phyloP scores from a whole-genome alignment of 1,284 basidiomycete genomes.

The Irpex lacteus region DNA sequence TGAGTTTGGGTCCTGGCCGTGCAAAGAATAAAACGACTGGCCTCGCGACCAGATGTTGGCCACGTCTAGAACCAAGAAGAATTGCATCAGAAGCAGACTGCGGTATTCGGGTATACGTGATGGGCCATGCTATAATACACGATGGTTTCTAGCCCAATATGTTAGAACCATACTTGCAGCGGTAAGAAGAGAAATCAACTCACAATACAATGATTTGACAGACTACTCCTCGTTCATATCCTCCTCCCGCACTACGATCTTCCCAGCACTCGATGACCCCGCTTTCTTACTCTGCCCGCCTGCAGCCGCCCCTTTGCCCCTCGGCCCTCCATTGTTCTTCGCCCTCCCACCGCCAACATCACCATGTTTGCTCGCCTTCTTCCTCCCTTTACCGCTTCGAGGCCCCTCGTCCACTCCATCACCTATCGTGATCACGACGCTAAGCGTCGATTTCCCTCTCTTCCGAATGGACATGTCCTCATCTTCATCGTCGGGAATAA shows the following conservation, averaged over 20 bases:
- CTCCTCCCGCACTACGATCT: constrained; percentile 34
- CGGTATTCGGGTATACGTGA: no score
- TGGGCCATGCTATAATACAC: background rate
- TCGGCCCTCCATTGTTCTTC: background rate
- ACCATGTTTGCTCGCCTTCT: constrained; percentile 16
- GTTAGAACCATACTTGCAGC: background rate
- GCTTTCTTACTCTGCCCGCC: background rate
- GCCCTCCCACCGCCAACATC: background rate
- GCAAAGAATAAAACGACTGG: background rate
- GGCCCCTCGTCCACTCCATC: constrained; percentile 46
- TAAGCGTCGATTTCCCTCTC: constrained; percentile 67
- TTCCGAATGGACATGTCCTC: constrained; percentile 65
- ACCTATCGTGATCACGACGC: constrained; percentile 58
- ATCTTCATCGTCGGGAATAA: constrained; percentile 73
- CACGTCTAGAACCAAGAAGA: background rate
- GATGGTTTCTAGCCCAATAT: background rate
- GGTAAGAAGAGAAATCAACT: background rate
- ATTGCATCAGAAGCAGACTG: no score
- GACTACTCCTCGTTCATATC: constrained; percentile 25
- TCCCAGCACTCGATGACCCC: constrained; percentile 12
- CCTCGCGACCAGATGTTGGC: background rate
- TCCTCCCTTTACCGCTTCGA: constrained; percentile 19
- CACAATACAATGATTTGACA: background rate
- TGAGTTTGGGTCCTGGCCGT: background rate
- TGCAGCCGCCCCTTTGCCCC: constrained; percentile 19